These are phyloP conservation scores for Rhizopogon salebrosus DNA, from an alignment of 768 basidiomycete genomes.

Conservation along the genomic window DNA sequence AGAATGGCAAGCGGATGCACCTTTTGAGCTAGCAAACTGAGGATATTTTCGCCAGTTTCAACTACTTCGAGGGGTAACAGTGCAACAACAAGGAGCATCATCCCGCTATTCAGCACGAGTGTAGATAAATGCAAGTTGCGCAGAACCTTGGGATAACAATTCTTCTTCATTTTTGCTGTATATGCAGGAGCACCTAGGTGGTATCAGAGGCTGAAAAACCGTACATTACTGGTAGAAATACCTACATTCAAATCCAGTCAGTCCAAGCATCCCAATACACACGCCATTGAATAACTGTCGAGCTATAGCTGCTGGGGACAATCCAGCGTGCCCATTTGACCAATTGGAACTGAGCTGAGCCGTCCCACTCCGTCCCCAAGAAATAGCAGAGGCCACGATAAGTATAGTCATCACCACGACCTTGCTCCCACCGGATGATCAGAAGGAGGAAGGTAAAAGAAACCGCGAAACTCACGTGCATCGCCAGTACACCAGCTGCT, in stretches of 20 bases:
- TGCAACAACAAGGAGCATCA: slow-evolving; percentile 59
- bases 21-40: slow-evolving; percentile 56
- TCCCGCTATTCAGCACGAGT: slow-evolving; percentile 46
- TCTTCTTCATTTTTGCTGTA: slow-evolving; percentile 52
- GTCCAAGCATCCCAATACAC: slow-evolving; percentile 66
- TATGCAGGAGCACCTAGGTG: slow-evolving; percentile 58
- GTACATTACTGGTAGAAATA: background rate
- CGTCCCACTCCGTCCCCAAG: slow-evolving; percentile 49
- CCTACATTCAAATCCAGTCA: slow-evolving; percentile 68
- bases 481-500: slow-evolving; percentile 48
- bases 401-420: slow-evolving; percentile 51
- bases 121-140: slow-evolving; percentile 61
- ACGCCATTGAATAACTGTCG: slow-evolving; percentile 59
- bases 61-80: slow-evolving; percentile 49
- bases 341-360: slow-evolving; percentile 51
- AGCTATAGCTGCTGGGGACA: slow-evolving; percentile 26
- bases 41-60: slow-evolving; percentile 49
- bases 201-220: background rate
- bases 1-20: slow-evolving; percentile 25
- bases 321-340: slow-evolving; percentile 30
- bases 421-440: slow-evolving; percentile 24
- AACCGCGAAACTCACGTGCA: slow-evolving; percentile 46
- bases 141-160: slow-evolving; percentile 52
- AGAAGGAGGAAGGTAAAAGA: slow-evolving; percentile 1
- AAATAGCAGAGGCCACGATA: slow-evolving; percentile 41